These are phyloP conservation scores for Cyclotella sp. DNA, from an alignment of 108 stramenopile genomes.

Conservation along the genomic window DNA sequence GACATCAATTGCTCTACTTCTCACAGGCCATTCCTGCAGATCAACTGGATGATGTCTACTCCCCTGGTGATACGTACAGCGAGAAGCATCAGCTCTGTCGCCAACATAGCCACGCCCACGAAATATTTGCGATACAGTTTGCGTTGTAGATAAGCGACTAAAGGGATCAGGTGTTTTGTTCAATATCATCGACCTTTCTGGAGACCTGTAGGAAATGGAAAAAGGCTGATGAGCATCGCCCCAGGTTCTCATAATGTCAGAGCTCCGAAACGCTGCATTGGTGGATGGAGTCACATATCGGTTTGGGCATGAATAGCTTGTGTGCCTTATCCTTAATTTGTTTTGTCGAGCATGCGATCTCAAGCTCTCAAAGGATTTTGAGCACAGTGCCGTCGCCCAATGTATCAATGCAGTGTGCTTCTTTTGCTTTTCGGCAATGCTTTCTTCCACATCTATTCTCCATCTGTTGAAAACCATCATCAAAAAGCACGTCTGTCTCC, in stretches of 20 bases:
- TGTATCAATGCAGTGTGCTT: constrained; percentile 31
- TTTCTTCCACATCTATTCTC: constrained; percentile 29
- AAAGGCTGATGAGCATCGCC: not conserved
- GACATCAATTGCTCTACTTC: no score
- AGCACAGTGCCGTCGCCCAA: constrained; percentile 20
- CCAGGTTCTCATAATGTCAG: not conserved
- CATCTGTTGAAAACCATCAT: constrained; percentile 50
- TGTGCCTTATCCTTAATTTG: constrained; percentile 12
- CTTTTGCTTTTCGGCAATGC: constrained; percentile 15
- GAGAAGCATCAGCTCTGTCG: not conserved
- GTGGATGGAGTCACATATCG: not conserved
- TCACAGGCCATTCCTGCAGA: no score
- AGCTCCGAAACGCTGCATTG: not conserved
- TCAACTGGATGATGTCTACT: not conserved
- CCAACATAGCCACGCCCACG: no score
- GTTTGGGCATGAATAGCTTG: not conserved
- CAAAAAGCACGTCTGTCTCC: constrained; percentile 31
- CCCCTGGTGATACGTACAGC: not conserved
- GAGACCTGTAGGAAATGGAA: constrained; percentile 14
- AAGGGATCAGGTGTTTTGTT: constrained; percentile 3
- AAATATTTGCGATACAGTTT: not conserved
- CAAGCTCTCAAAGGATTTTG: constrained; percentile 21
- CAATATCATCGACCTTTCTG: not conserved
- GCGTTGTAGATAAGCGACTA: not conserved
- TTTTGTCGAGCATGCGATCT: constrained; percentile 18